Percentiles rank a stretch among this genome's conserved stretches.
Evolutionary conservation across 805 yeast species (phyloP).

Genomic region (Wickerhamomyces bovis): DNA sequence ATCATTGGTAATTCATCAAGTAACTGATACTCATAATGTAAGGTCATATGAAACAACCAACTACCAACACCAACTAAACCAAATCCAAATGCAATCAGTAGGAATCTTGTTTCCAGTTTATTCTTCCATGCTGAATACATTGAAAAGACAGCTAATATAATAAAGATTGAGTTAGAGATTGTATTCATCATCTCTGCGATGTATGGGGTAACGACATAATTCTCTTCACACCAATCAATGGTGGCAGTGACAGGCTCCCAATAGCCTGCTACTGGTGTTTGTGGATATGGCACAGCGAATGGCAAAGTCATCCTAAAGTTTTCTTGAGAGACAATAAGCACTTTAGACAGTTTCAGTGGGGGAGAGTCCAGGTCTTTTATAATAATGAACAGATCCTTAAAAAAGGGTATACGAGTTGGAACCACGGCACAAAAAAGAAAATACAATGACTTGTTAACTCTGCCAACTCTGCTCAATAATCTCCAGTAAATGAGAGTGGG

Average conservation of each 20-base stretch:
- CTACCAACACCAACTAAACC: conserved; percentile 86
- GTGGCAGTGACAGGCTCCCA: conserved; percentile 88
- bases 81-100: conserved; percentile 70
- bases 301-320: conserved; percentile 32
- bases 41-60: conserved; percentile 95
- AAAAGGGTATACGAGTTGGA: no score
- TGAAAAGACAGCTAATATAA: conserved; percentile 52
- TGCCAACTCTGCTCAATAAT: no score
- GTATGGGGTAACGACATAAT: conserved; percentile 77
- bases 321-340: no score
- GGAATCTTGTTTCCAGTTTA: conserved; percentile 60
- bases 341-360: no score
- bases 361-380: no score
- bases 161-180: conserved; percentile 57
- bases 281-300: conserved; percentile 50
- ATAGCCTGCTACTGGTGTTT: conserved; percentile 46
- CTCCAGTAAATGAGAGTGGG: no score
- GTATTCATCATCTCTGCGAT: conserved; percentile 90
- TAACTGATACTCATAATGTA: conserved; percentile 79
- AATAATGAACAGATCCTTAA: no score
- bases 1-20: conserved; percentile 97
- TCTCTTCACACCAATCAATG: conserved; percentile 99
- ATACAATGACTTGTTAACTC: no score
- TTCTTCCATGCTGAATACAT: conserved; percentile 54
- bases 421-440: no score